phyloP scores from a whole-genome alignment of 192 early-diverging fungal genomes.

The Linderina pennispora region DNA sequence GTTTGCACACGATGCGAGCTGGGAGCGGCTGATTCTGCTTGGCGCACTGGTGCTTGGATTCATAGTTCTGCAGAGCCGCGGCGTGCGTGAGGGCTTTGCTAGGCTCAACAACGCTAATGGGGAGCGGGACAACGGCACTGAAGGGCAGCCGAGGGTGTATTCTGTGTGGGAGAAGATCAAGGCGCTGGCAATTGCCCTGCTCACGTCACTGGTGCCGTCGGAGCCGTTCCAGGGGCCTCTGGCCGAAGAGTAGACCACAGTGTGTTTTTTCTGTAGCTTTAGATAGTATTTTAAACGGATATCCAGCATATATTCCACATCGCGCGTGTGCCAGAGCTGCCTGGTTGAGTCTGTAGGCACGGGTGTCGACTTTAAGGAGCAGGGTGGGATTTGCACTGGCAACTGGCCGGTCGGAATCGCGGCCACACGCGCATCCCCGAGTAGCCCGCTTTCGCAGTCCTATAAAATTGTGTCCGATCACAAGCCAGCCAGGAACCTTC shows the following conservation, averaged over 20 bases:
- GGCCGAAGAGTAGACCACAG: slow-evolving; percentile 12
- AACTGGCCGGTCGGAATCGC: too few relatives aligned
- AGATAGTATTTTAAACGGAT: too few relatives aligned
- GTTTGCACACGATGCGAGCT: slow-evolving; percentile 30
- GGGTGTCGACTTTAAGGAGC: too few relatives aligned
- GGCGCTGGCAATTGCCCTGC: slow-evolving; percentile 31
- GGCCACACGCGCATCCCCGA: too few relatives aligned
- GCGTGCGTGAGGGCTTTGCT: slow-evolving; percentile 12
- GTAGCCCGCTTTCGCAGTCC: too few relatives aligned
- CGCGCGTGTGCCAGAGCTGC: too few relatives aligned
- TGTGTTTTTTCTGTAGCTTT: too few relatives aligned
- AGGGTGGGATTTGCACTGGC: too few relatives aligned
- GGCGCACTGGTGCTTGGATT: slow-evolving; percentile 5
- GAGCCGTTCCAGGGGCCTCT: slow-evolving; percentile 36
- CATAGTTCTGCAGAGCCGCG: slow-evolving; percentile 12
- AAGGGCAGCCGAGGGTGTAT: slow-evolving; percentile 8
- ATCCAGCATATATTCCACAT: too few relatives aligned
- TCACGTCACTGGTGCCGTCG: slow-evolving; percentile 38
- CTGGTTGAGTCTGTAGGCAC: too few relatives aligned
- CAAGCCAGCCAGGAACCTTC: too few relatives aligned
- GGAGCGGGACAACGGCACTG: not conserved
- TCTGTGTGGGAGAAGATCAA: slow-evolving; percentile 24
- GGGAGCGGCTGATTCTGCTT: slow-evolving; percentile 23
- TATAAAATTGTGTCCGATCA: too few relatives aligned
- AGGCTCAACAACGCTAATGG: slow-evolving; percentile 2